These are phyloP conservation scores for Populus hybrid DNA, from an alignment of 441 rosid species.

Conservation along the genomic window DNA sequence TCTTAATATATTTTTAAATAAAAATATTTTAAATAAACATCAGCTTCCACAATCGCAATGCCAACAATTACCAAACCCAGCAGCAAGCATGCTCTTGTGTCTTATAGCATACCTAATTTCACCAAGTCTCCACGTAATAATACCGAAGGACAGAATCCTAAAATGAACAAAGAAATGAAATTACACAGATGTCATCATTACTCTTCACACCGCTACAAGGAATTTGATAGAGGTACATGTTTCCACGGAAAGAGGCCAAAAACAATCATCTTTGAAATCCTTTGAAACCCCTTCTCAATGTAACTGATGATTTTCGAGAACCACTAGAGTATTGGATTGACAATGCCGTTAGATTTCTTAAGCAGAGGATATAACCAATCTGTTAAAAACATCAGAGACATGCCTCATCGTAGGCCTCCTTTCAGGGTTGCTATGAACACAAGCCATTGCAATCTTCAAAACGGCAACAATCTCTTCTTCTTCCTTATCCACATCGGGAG, in stretches of 20 bases:
- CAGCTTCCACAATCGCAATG: conserved; percentile 10
- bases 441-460: conserved; percentile 77
- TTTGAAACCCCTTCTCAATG: neutral
- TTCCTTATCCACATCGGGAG: conserved; percentile 44
- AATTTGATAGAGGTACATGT: neutral
- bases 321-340: neutral
- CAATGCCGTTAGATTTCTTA: conserved; percentile 25
- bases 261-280: neutral
- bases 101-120: conserved; percentile 17
- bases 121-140: conserved; percentile 10
- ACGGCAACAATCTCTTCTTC: conserved; percentile 40
- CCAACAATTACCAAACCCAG: conserved; percentile 8
- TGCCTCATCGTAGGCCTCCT: conserved; percentile 87
- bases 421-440: conserved; percentile 71
- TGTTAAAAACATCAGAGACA: conserved; percentile 56
- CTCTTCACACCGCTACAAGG: conserved; percentile 11
- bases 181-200: conserved; percentile 7
- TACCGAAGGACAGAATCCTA: conserved; percentile 12
- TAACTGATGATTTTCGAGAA: neutral
- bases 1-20: too few relatives aligned
- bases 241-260: neutral
- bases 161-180: conserved; percentile 14
- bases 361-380: conserved; percentile 39
- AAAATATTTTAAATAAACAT: neutral
- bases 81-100: conserved; percentile 14